Evolutionary conservation across 2,329 filamentous ascomycete genomes (phyloP).

Genomic region (Massarina eburnea): DNA sequence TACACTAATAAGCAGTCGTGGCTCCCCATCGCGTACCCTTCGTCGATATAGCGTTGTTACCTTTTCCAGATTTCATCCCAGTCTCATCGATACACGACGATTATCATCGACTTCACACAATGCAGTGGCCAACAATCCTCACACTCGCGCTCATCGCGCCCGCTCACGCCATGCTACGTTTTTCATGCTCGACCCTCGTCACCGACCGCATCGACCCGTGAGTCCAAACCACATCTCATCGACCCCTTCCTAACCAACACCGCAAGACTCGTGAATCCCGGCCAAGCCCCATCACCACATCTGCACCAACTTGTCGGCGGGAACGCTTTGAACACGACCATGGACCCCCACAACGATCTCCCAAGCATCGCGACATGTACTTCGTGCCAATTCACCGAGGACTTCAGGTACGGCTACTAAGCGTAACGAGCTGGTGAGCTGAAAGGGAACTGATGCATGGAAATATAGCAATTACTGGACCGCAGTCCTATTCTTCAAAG

Average conservation of each 20-base stretch:
- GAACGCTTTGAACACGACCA: conserved; percentile 52
- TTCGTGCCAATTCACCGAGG: conserved; percentile 35
- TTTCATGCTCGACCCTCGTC: conserved; percentile 14
- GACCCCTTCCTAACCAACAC: not conserved
- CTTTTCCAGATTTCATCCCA: not conserved
- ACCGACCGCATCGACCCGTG: conserved; percentile 16
- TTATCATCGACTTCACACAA: not conserved
- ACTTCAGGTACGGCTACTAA: conserved; percentile 14
- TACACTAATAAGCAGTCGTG: too few relatives aligned
- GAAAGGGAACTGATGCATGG: not conserved
- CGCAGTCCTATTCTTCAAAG: conserved; percentile 32
- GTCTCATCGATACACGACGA: not conserved
- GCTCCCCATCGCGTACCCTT: too few relatives aligned
- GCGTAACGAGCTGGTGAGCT: not conserved
- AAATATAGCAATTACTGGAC: conserved; percentile 35
- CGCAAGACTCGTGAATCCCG: conserved; percentile 35
- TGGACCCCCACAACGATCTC: conserved; percentile 35
- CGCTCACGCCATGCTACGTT: conserved; percentile 14
- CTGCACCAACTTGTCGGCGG: conserved; percentile 47
- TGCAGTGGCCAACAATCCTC: conserved; percentile 7
- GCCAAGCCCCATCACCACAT: conserved; percentile 39
- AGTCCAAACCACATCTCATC: not conserved
- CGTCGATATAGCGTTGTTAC: too few relatives aligned
- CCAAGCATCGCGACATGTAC: conserved; percentile 24
- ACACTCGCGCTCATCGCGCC: conserved; percentile 14